phyloP scores from a whole-genome alignment of 192 early-diverging fungal genomes.

The Globomyces pollinis-pini region DNA sequence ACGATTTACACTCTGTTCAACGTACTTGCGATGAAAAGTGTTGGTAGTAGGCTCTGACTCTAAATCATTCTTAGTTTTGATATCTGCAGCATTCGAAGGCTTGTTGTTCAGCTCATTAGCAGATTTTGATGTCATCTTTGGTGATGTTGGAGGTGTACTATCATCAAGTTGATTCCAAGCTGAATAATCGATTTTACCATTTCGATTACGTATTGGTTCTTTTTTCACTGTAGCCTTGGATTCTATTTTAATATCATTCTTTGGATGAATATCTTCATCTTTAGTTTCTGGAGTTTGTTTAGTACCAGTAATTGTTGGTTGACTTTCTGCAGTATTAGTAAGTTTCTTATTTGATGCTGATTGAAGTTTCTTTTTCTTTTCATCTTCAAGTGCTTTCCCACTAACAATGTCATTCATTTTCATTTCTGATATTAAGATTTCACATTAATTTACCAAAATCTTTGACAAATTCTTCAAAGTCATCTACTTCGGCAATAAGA shows the following conservation, averaged over 20 bases:
- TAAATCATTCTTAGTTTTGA: not conserved
- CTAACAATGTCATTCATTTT: conserved; percentile 7
- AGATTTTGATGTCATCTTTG: not conserved
- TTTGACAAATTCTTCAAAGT: conserved; percentile 10
- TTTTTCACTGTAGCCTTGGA: not conserved
- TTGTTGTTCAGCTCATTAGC: not conserved
- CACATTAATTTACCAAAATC: conserved; percentile 3
- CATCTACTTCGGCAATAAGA: not conserved
- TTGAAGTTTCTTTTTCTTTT: too few species aligned
- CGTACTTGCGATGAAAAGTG: not conserved
- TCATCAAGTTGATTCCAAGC: not conserved
- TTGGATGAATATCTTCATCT: not conserved
- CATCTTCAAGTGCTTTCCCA: not conserved
- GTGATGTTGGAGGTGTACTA: not conserved
- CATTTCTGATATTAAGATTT: not conserved
- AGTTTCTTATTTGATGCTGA: too few species aligned
- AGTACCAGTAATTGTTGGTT: too few species aligned
- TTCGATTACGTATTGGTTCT: not conserved
- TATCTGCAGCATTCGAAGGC: not conserved
- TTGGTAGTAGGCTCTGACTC: not conserved
- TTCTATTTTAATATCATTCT: not conserved
- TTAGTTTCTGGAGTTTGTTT: not conserved
- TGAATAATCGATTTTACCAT: not conserved
- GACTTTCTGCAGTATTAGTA: too few species aligned
- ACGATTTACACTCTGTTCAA: not conserved